A percentile compares a stretch with the other conserved stretches of the same genome.
Evolutionary conservation across 2,329 filamentous ascomycete genomes (phyloP).

Genomic region (Ceratocystis smalleyi): DNA sequence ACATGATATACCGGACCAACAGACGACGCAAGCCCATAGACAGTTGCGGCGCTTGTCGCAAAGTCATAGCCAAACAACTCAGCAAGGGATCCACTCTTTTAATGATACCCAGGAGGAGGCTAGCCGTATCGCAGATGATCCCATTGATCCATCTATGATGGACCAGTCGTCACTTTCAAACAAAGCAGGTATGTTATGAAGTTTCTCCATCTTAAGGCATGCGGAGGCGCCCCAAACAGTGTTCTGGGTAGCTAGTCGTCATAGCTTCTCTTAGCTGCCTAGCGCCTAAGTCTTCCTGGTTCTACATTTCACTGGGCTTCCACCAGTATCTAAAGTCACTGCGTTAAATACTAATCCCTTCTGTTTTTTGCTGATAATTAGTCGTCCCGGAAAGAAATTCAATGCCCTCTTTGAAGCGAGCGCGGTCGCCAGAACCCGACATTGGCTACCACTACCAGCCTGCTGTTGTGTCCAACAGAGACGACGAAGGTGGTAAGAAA

Average conservation of each 20-base stretch:
- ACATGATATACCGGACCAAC: neutral
- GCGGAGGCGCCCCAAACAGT: too few relatives aligned
- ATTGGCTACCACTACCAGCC: conserved; percentile 7
- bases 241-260: too few relatives aligned
- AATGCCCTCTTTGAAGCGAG: conserved; percentile 12
- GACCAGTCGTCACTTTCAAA: neutral
- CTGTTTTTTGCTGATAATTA: neutral
- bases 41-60: neutral
- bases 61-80: neutral
- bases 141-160: neutral
- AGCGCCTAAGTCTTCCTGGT: too few relatives aligned
- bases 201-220: too few relatives aligned
- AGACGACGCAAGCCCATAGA: neutral
- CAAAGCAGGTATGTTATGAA: neutral
- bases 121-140: neutral
- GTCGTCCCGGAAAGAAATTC: neutral
- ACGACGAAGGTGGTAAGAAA: conserved; percentile 58
- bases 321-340: neutral
- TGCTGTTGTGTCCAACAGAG: conserved; percentile 21
- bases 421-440: conserved; percentile 11
- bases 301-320: too few relatives aligned
- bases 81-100: neutral
- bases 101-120: neutral
- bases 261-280: too few relatives aligned
- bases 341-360: neutral